Evolutionary conservation across 1,284 basidiomycete species (phyloP), one percentile per base, ranked within the genome.

Genomic region (Gomphus bonarii): DNA sequence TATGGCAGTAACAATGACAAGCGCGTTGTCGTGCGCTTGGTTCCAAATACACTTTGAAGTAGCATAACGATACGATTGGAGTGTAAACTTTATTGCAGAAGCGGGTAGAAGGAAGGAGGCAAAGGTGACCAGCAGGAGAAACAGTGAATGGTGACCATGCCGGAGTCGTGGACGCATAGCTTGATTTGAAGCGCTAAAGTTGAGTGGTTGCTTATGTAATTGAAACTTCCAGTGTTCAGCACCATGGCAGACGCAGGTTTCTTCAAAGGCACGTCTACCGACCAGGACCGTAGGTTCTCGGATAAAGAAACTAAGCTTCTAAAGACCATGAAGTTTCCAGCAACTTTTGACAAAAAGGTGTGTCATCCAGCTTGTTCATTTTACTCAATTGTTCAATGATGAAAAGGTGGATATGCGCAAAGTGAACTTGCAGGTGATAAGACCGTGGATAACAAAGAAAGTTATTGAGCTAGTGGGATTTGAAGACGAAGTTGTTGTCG

Each of bases 401-500:
- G 46, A 48, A 30, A 64, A 91, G 87, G 92, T 97, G 54, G 94
- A 97, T 70, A 89, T 95, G 82, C 80, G 88, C 54, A 97, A 97
- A 76, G 93, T 98, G 59, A 95, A 97, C 69, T 68, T 93, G 61
- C 76, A 78, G 33, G 90, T 95, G 63, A 88, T 97, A 66, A 78
- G 90, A 57, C 91, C 93, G 2, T 99, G 95, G 95, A 87, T 97
- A 59, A 85, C 91, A 4, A 91, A 91, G 72, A 91, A 91, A 67
- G 84, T 97, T 57, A 82, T 88, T 4, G 88, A 94, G 64, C 78
- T 97, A 22, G 82, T 95, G 40, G 92, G 93, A 5, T 85, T 98
- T 53, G 95, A 99, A 67, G 95, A 99, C 69, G 95, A 99, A 66
- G 88, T 99, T 40, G 88, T 99, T 31, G 85, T 97, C 28, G 95